Evolutionary conservation across 371 early-diverging fungal species (phyloP).

Genomic region (Thermomucor indicae-seudaticae): DNA sequence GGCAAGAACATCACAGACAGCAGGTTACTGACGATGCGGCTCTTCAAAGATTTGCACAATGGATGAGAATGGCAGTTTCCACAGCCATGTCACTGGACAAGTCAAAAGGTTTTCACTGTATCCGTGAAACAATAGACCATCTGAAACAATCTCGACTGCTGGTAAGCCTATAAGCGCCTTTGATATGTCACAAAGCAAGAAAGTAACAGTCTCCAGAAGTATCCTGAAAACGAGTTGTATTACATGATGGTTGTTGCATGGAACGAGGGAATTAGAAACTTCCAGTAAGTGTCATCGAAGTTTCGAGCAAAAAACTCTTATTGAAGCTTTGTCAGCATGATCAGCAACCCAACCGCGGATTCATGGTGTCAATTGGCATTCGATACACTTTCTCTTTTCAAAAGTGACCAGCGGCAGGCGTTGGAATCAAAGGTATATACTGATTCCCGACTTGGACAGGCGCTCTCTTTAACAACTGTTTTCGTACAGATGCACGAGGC

Average conservation of each 20-base stretch:
- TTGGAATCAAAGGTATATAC: neutral
- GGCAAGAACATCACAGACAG: too few relatives aligned
- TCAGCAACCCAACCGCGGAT: neutral
- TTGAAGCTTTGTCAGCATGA: neutral
- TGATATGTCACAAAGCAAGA: too few relatives aligned
- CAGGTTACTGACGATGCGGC: too few relatives aligned
- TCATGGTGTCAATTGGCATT: neutral
- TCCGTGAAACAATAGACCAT: too few relatives aligned
- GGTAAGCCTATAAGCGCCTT: too few relatives aligned
- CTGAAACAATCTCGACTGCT: too few relatives aligned
- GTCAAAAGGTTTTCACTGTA: too few relatives aligned
- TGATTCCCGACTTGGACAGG: too few relatives aligned
- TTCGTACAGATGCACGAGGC: too few relatives aligned
- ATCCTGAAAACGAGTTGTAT: constrained; percentile 11
- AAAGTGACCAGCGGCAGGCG: neutral
- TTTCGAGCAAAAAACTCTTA: neutral
- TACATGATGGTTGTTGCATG: constrained; percentile 10
- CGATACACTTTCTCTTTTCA: neutral
- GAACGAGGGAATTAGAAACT: constrained; percentile 15
- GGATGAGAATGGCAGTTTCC: neutral
- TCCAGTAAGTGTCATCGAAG: constrained; percentile 3
- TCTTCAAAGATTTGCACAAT: neutral
- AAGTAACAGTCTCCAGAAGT: too few relatives aligned
- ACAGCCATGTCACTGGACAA: neutral
- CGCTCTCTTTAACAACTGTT: too few relatives aligned